Evolutionary conservation across 208 protist genomes (phyloP).

Genomic region (Leptomonas pyrrhocoris): DNA sequence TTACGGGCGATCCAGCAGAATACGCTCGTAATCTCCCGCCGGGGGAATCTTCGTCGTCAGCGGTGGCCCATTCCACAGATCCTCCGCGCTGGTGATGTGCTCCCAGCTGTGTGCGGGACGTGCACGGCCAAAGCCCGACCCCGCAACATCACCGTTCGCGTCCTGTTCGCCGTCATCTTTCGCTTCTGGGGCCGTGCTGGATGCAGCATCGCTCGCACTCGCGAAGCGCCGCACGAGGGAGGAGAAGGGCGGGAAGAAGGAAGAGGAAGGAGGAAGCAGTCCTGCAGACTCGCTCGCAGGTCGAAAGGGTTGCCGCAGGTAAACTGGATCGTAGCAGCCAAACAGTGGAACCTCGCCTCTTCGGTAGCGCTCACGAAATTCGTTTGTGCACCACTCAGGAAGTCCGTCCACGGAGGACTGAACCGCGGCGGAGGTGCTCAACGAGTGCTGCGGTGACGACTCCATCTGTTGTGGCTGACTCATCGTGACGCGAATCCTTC

Average conservation of each 20-base stretch:
- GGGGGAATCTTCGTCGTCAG: constrained; percentile 67
- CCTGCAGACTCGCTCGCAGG: background rate
- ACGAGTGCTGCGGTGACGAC: background rate
- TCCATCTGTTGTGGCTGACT: background rate
- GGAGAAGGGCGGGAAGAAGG: constrained; percentile 34
- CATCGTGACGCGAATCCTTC: no score
- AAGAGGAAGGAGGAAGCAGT: background rate
- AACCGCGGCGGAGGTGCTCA: constrained; percentile 1
- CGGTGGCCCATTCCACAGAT: constrained; percentile 59
- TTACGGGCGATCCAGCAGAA: constrained; percentile 43
- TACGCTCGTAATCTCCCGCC: constrained; percentile 70
- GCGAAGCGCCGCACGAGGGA: constrained; percentile 23
- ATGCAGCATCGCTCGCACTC: background rate
- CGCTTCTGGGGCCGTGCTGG: background rate
- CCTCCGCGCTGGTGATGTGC: constrained; percentile 49
- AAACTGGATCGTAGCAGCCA: constrained; percentile 65
- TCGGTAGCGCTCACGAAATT: constrained; percentile 27
- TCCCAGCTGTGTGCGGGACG: constrained; percentile 33
- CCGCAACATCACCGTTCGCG: background rate
- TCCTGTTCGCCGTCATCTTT: background rate
- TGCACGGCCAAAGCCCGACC: constrained; percentile 8
- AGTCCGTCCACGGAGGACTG: constrained; percentile 7
- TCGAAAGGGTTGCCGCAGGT: constrained; percentile 25
- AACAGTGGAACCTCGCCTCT: constrained; percentile 41
- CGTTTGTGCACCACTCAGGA: constrained; percentile 31